Evolutionary conservation across 768 basidiomycete species (phyloP).

Genomic region (Glaciozyma antarctica): DNA sequence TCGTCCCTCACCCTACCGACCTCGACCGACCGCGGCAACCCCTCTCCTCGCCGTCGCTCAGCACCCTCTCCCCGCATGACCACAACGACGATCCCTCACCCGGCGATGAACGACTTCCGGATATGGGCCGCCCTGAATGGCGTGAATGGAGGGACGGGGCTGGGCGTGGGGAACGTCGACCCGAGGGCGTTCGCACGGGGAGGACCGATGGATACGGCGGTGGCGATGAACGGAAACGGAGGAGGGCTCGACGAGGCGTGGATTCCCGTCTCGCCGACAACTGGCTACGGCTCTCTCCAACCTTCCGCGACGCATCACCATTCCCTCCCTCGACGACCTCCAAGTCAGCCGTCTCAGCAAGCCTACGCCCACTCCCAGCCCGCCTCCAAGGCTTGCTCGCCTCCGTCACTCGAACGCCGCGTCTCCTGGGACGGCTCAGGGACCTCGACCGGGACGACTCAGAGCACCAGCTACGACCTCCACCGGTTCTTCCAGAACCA

Average conservation of each 20-base stretch:
- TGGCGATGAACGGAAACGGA: background rate
- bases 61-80: slow-evolving; percentile 7
- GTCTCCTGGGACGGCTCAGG: slow-evolving; percentile 17
- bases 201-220: background rate
- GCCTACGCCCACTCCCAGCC: slow-evolving; percentile 5
- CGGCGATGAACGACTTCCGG: slow-evolving; percentile 16
- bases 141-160: background rate
- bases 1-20: slow-evolving; percentile 51
- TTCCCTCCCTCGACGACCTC: slow-evolving; percentile 3
- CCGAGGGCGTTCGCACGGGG: slow-evolving; percentile 2
- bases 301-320: slow-evolving; percentile 10
- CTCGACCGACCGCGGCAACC: slow-evolving; percentile 42
- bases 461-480: slow-evolving; percentile 17
- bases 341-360: slow-evolving; percentile 1
- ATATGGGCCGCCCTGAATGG: slow-evolving; percentile 19
- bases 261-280: background rate
- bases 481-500: slow-evolving; percentile 32
- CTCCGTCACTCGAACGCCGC: slow-evolving; percentile 4
- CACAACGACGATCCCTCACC: background rate
- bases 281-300: background rate
- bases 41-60: background rate
- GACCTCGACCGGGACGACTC: slow-evolving; percentile 10
- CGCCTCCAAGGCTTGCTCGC: slow-evolving; percentile 2
- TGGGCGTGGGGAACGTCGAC: slow-evolving; percentile 1
- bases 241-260: slow-evolving; percentile 5